phyloP scores from a whole-genome alignment of 352 stramenopile species.

The Pythium angustatum region DNA sequence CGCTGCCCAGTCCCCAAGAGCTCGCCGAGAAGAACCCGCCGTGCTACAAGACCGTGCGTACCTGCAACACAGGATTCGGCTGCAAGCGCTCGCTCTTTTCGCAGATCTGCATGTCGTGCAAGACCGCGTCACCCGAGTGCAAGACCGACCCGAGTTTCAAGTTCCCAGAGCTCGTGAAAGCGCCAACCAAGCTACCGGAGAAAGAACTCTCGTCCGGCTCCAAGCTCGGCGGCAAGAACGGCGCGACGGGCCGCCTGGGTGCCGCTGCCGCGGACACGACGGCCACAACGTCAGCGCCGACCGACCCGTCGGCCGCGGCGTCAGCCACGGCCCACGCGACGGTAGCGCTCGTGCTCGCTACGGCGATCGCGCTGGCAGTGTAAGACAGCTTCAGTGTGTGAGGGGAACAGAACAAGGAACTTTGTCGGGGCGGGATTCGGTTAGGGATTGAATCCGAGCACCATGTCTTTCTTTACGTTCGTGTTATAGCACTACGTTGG shows the following conservation, averaged over 20 bases:
- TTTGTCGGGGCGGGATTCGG: too few relatives aligned
- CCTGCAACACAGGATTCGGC: constrained; percentile 49
- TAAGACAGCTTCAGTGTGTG: too few relatives aligned
- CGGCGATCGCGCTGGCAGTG: too few relatives aligned
- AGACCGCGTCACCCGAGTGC: constrained; percentile 32
- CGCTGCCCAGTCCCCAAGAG: constrained; percentile 44
- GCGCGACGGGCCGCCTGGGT: background rate
- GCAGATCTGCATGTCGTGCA: constrained; percentile 66
- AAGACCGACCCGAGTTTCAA: constrained; percentile 47
- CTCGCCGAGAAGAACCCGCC: constrained; percentile 58
- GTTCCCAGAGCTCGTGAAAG: constrained; percentile 67
- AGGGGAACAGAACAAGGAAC: too few relatives aligned
- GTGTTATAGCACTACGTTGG: too few relatives aligned
- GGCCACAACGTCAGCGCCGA: too few relatives aligned
- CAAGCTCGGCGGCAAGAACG: constrained; percentile 20
- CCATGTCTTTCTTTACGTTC: too few relatives aligned
- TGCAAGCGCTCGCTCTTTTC: constrained; percentile 71
- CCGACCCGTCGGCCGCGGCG: background rate
- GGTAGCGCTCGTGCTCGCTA: too few relatives aligned
- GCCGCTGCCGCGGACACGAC: background rate
- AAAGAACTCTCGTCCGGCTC: constrained; percentile 23
- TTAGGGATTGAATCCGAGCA: too few relatives aligned
- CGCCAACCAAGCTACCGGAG: constrained; percentile 21
- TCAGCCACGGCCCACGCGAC: too few relatives aligned
- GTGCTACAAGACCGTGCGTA: constrained; percentile 64